These are phyloP conservation scores for Gelatoporia subvermispora DNA, from an alignment of 768 basidiomycete genomes.

Conservation along the genomic window DNA sequence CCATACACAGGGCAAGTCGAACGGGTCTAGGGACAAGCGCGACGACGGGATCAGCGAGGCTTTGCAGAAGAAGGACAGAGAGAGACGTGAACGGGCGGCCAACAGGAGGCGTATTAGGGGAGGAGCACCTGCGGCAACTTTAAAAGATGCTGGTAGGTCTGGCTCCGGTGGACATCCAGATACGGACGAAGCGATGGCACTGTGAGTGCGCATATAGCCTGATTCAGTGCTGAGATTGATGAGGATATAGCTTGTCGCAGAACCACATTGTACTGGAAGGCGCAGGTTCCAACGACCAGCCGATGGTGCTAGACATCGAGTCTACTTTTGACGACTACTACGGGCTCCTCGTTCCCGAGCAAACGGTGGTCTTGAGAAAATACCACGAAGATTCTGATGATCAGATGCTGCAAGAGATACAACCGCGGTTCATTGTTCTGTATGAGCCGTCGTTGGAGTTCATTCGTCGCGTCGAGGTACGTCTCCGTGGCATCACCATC, in stretches of 20 bases:
- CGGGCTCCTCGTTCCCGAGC: conserved; percentile 70
- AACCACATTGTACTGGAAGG: conserved; percentile 3
- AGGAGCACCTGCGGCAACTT: conserved; percentile 40
- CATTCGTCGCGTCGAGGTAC: conserved; percentile 84
- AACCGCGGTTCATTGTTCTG: conserved; percentile 92
- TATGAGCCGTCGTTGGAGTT: conserved; percentile 94
- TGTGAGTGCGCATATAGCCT: too few species aligned
- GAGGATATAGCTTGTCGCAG: conserved; percentile 22
- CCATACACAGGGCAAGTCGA: conserved; percentile 21
- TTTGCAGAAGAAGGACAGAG: conserved; percentile 70
- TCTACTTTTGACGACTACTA: conserved; percentile 73
- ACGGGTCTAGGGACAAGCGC: background rate
- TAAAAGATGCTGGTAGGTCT: background rate
- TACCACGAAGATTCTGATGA: conserved; percentile 95
- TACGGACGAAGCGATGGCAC: too few species aligned
- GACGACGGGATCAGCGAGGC: conserved; percentile 57
- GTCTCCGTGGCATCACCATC: conserved; percentile 11
- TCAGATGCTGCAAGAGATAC: conserved; percentile 75
- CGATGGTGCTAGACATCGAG: conserved; percentile 26
- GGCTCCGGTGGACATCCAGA: too few species aligned
- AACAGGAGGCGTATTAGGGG: conserved; percentile 76
- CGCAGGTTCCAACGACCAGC: conserved; percentile 7
- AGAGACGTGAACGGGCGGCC: conserved; percentile 50
- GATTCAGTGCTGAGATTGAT: conserved; percentile 5
- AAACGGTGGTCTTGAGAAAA: conserved; percentile 80